Evolutionary conservation across 208 protist genomes (phyloP).

Genomic region (Lotmaria passim): DNA sequence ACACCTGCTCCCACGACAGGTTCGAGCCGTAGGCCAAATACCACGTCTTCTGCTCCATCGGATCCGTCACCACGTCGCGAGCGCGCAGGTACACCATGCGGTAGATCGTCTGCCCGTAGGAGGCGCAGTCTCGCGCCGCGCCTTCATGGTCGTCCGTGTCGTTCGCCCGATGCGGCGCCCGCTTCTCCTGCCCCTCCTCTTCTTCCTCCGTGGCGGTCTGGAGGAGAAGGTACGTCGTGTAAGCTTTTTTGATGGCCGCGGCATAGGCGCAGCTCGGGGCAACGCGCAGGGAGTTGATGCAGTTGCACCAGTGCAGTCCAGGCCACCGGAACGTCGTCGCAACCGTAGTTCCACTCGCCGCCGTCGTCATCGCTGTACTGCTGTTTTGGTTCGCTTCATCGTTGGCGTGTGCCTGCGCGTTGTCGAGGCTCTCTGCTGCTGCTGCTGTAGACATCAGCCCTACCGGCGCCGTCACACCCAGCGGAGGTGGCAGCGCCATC

Average conservation of each 20-base stretch:
- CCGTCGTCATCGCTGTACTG: background rate
- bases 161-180: no score
- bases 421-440: background rate
- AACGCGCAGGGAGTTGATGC: conserved; percentile 30
- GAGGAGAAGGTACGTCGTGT: conserved; percentile 13
- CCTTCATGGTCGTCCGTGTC: background rate
- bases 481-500: conserved; percentile 18
- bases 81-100: conserved; percentile 13
- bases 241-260: conserved; percentile 19
- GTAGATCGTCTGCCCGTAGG: conserved; percentile 22
- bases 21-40: conserved; percentile 63
- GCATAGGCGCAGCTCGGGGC: conserved; percentile 35
- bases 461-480: conserved; percentile 12
- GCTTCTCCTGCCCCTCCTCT: background rate
- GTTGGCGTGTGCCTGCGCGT: background rate
- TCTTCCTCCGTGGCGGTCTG: conserved; percentile 12
- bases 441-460: conserved; percentile 7
- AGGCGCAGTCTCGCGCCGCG: background rate
- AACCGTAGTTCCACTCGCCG: background rate
- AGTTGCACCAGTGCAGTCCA: conserved; percentile 59
- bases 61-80: conserved; percentile 28
- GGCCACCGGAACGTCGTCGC: conserved; percentile 38
- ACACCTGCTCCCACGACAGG: conserved; percentile 69
- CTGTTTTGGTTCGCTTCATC: background rate
- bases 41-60: conserved; percentile 38